phyloP scores from a whole-genome alignment of 1,284 basidiomycete species.

The Gyrodon tennesseensis region DNA sequence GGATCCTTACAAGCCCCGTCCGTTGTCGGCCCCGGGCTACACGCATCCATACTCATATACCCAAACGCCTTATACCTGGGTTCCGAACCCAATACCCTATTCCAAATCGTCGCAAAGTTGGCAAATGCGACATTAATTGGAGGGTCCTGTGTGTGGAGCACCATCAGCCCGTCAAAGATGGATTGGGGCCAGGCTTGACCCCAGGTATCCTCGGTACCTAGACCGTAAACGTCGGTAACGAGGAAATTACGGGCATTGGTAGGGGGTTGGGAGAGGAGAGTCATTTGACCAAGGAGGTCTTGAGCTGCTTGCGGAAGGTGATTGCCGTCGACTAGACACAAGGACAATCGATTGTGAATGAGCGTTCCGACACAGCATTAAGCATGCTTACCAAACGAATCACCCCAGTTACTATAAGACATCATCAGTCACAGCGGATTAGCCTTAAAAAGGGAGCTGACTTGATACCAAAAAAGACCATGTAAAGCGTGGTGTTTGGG shows the following conservation, averaged over 20 bases:
- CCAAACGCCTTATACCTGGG: conserved; percentile 54
- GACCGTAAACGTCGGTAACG: conserved; percentile 53
- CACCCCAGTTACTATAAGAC: conserved; percentile 37
- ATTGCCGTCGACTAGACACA: conserved; percentile 35
- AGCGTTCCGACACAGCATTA: background rate
- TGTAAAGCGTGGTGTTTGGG: conserved; percentile 41
- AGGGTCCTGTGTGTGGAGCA: conserved; percentile 35
- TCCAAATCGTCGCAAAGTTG: conserved; percentile 52
- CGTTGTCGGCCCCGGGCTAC: conserved; percentile 43
- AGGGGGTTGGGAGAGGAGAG: conserved; percentile 46
- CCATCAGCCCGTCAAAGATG: conserved; percentile 45
- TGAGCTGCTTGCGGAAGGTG: conserved; percentile 44
- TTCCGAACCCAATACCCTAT: conserved; percentile 46
- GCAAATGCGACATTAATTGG: conserved; percentile 49
- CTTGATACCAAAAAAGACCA: conserved; percentile 48
- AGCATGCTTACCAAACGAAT: conserved; percentile 35
- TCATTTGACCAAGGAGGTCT: conserved; percentile 46
- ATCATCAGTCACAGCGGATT: conserved; percentile 21
- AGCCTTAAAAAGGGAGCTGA: conserved; percentile 26
- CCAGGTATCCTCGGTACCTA: conserved; percentile 43
- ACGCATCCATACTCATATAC: conserved; percentile 48
- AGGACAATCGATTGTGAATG: background rate
- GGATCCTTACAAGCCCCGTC: conserved; percentile 48
- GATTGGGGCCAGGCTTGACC: conserved; percentile 51
- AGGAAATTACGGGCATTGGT: conserved; percentile 51